Evolutionary conservation across 805 yeast genomes (phyloP), one percentile per base, ranked within the genome.

Genomic region (Metahyphopichia silvanorum): DNA sequence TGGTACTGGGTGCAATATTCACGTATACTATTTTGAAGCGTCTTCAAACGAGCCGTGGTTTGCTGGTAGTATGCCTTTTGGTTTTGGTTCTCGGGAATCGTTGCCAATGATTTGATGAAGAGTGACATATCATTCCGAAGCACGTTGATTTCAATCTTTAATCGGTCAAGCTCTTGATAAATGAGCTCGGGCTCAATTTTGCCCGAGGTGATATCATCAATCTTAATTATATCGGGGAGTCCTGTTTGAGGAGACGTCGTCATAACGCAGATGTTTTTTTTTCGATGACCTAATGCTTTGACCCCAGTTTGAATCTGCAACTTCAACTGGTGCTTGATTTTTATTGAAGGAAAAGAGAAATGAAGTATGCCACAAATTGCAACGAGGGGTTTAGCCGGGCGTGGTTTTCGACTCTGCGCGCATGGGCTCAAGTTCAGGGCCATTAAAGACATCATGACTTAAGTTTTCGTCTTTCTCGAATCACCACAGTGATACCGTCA

Each of bases 121-220:
- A 51, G 35, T 19, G 66, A 43, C 69, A 66, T 60, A 38, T 66
- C 70, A 41, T 63, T 63, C 26, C 70, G 53, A 26, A 66, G 52
- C 16, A 63, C 47, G 33, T 65, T 66, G 34, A 66, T 55, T 25
- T 76, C 74, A 4, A 55, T 52, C 29, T 67, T 66, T 21, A 63
- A 49, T 21, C 74, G 45, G 13, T 66, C 69, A 32, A 65, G 45
- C 38, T 67, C 73, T 15, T 55, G 63, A 32, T 69, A 71, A n/a
- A 78, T 60, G 4, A 67, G 46, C 8, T 45, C 42, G 6, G 69
- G 63, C 26, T 62, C 63, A 16, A 66, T 57, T 35, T 51, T 56
- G 7, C 71, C 71, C n/a, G 68, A 58, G 6, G 69, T 49, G 26
- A 66, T 59, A 43, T 66, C 73, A 39, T 66, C 73, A 12, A 66